These are phyloP conservation scores for Colletotrichum zoysiae DNA, from an alignment of 2,329 filamentous ascomycete species.

Conservation along the genomic window DNA sequence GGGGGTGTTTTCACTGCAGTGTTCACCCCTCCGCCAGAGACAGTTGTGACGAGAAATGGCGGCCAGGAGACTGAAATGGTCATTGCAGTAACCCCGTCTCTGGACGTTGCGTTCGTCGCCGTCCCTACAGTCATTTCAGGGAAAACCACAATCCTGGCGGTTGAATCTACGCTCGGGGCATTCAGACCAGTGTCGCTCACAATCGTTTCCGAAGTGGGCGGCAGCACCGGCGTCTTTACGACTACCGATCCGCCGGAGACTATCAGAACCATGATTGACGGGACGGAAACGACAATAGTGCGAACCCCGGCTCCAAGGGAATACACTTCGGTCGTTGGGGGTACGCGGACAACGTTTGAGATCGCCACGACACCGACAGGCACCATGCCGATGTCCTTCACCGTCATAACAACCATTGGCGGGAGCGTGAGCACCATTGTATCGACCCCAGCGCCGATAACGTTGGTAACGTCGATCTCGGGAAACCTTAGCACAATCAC, in stretches of 20 bases:
- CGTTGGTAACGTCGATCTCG: slow-evolving; percentile 46
- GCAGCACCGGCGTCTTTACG: slow-evolving; percentile 45
- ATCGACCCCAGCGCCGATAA: slow-evolving; percentile 41
- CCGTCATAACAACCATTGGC: slow-evolving; percentile 46
- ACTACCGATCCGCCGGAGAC: slow-evolving; percentile 44
- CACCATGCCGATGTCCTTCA: slow-evolving; percentile 40
- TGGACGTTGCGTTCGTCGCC: slow-evolving; percentile 7
- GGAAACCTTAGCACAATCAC: slow-evolving; percentile 48
- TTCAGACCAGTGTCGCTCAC: slow-evolving; percentile 46
- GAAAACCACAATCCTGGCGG: background rate
- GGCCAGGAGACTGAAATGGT: slow-evolving; percentile 34
- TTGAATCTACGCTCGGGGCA: slow-evolving; percentile 1
- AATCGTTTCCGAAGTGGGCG: slow-evolving; percentile 45
- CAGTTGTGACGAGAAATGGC: slow-evolving; percentile 19
- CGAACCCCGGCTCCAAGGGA: slow-evolving; percentile 45
- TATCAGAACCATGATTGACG: slow-evolving; percentile 45
- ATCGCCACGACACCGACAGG: slow-evolving; percentile 47
- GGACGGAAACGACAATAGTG: slow-evolving; percentile 44
- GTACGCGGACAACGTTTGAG: slow-evolving; percentile 45
- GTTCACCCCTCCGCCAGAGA: slow-evolving; percentile 22
- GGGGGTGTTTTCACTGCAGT: slow-evolving; percentile 34
- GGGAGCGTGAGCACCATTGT: slow-evolving; percentile 41
- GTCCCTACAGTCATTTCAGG: slow-evolving; percentile 21
- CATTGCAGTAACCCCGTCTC: slow-evolving; percentile 34
- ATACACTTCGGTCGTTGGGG: slow-evolving; percentile 47